Conservation (phyloP, 352 stramenopile species). For the Peronospora farinosa region DNA sequence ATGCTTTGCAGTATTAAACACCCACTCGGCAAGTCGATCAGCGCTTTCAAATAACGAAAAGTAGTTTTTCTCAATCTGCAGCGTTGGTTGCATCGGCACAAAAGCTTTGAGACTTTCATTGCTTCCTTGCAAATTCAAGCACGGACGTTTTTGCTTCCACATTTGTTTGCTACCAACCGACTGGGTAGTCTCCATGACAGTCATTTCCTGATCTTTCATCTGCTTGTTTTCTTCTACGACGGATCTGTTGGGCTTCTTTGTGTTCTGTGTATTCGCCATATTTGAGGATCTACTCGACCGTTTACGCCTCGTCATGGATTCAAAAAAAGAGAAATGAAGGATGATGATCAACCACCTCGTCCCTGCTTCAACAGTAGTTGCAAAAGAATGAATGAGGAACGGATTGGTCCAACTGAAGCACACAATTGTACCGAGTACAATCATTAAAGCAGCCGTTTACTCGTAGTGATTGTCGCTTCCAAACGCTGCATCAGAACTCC, state of each 20-base stretch:
- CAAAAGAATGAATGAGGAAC: too few species aligned
- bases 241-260: constrained; percentile 1
- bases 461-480: too few species aligned
- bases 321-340: too few species aligned
- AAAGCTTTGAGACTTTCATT: neutral
- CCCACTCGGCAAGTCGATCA: constrained; percentile 17
- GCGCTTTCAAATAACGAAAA: constrained; percentile 5
- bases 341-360: too few species aligned
- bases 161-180: neutral
- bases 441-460: too few species aligned
- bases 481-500: too few species aligned
- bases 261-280: neutral
- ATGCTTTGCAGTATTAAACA: constrained; percentile 18
- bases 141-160: constrained; percentile 7
- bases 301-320: constrained; percentile 9
- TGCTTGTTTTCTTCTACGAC: neutral
- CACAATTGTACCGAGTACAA: too few species aligned
- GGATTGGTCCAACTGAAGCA: too few species aligned
- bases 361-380: too few species aligned
- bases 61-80: neutral
- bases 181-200: constrained; percentile 1
- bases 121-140: neutral
- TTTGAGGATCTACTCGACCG: constrained; percentile 5
- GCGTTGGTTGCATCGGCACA: neutral
- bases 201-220: neutral